Conservation (phyloP, 805 yeast species). For the Teunomyces panamensis region DNA sequence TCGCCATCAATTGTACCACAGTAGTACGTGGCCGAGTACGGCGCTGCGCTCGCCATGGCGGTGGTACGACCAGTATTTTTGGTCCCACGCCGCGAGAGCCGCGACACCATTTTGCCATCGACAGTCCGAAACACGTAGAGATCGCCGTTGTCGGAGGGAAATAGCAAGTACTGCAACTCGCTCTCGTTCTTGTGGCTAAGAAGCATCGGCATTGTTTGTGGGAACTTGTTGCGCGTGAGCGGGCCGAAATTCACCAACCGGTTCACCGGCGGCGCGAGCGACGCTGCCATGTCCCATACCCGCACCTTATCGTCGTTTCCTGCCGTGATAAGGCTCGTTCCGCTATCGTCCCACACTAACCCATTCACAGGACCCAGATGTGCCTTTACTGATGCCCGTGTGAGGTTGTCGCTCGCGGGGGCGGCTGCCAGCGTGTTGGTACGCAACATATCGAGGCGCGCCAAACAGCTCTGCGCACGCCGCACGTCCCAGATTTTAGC, state of each 20-base stretch:
- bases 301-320: constrained; percentile 81
- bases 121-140: constrained; percentile 53
- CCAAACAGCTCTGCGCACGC: constrained; percentile 59
- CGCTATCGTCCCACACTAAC: constrained; percentile 66
- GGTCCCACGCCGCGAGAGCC: constrained; percentile 48
- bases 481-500: constrained; percentile 86
- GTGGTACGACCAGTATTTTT: constrained; percentile 45
- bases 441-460: constrained; percentile 57
- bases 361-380: constrained; percentile 82
- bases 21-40: constrained; percentile 43
- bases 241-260: constrained; percentile 77
- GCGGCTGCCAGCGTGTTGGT: constrained; percentile 25
- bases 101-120: constrained; percentile 61
- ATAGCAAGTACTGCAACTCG: constrained; percentile 55
- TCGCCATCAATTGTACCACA: constrained; percentile 71
- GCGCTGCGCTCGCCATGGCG: constrained; percentile 49
- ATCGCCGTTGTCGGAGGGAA: constrained; percentile 77
- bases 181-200: constrained; percentile 52
- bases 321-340: constrained; percentile 58
- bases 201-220: constrained; percentile 48
- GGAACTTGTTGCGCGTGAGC: constrained; percentile 59
- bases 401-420: constrained; percentile 23
- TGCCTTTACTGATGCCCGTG: constrained; percentile 48
- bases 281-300: constrained; percentile 64
- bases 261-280: constrained; percentile 46